These are phyloP conservation scores for Fistulinella prunicolor DNA, from an alignment of 768 basidiomycete genomes.

Conservation along the genomic window DNA sequence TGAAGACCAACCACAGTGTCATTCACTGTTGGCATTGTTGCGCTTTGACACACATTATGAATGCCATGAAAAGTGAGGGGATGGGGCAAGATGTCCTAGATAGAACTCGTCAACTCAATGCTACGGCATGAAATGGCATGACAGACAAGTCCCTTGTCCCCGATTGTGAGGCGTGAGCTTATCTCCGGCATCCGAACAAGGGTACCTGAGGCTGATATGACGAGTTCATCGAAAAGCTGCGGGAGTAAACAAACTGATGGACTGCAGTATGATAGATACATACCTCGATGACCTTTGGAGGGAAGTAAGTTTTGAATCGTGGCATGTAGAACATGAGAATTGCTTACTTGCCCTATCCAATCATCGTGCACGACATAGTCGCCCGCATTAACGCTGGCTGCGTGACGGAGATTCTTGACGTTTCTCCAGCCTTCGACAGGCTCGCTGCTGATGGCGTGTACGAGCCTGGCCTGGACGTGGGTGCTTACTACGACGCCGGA, in stretches of 20 bases:
- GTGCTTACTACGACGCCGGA: slow-evolving; percentile 73
- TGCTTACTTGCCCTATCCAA: slow-evolving; percentile 85
- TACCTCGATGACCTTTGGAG: slow-evolving; percentile 71
- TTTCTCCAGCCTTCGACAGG: slow-evolving; percentile 62
- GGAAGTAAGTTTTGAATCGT: slow-evolving; percentile 10
- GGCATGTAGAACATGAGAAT: slow-evolving; percentile 7
- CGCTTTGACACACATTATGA: slow-evolving; percentile 45
- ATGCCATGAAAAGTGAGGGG: slow-evolving; percentile 44
- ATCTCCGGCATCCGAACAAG: slow-evolving; percentile 77
- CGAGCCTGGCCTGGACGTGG: slow-evolving; percentile 61
- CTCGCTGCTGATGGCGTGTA: slow-evolving; percentile 69
- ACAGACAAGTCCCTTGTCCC: slow-evolving; percentile 71
- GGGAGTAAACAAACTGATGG: slow-evolving; percentile 12
- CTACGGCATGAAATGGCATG: background rate
- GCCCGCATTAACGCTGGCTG: slow-evolving; percentile 64
- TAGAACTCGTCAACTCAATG: slow-evolving; percentile 4
- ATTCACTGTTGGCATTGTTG: slow-evolving; percentile 39
- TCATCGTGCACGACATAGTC: slow-evolving; percentile 81
- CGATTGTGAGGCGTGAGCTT: slow-evolving; percentile 69
- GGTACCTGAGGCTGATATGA: slow-evolving; percentile 64
- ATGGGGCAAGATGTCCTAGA: slow-evolving; percentile 65
- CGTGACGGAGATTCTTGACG: slow-evolving; percentile 52
- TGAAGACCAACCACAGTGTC: slow-evolving; percentile 71
- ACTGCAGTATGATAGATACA: slow-evolving; percentile 15
- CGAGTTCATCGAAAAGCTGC: slow-evolving; percentile 81